Percentiles rank a stretch among this genome's conserved stretches.
These are phyloP conservation scores for Parathielavia hyrcaniae DNA, from an alignment of 495 filamentous ascomycete species.

Conservation along the genomic window DNA sequence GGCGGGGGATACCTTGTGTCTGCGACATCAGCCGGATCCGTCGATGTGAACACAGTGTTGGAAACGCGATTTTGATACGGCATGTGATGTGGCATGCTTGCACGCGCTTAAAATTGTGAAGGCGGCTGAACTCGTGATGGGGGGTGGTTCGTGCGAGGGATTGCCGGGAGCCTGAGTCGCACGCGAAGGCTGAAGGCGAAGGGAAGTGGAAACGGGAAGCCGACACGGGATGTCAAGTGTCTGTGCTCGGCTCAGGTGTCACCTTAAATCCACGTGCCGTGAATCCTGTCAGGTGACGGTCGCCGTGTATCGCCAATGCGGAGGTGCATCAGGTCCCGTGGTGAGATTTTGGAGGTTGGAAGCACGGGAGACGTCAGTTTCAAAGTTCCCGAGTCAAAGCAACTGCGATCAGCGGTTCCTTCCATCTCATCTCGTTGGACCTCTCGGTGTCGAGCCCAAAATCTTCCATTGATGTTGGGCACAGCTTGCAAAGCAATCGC, in stretches of 20 bases:
- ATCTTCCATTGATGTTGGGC: too few relatives aligned
- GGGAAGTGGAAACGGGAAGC: background rate
- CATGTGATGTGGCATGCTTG: background rate
- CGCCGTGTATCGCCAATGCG: conserved; percentile 2
- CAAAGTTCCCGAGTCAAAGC: too few relatives aligned
- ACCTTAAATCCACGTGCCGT: conserved; percentile 9
- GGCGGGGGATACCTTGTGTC: too few relatives aligned
- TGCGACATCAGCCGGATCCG: background rate
- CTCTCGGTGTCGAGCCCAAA: too few relatives aligned
- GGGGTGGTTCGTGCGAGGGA: conserved; percentile 9
- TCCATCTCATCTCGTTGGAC: too few relatives aligned
- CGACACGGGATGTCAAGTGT: background rate
- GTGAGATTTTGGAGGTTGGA: background rate
- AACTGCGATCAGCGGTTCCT: too few relatives aligned
- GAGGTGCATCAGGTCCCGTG: conserved; percentile 10
- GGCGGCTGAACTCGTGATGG: conserved; percentile 18
- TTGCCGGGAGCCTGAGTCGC: conserved; percentile 13
- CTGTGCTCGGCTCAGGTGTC: conserved; percentile 9
- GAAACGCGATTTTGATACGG: background rate
- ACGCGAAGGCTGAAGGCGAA: background rate
- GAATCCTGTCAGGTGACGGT: conserved; percentile 6
- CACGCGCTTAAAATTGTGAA: background rate
- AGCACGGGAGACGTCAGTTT: background rate
- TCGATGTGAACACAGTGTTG: background rate
- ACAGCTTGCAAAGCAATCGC: too few relatives aligned